These are phyloP conservation scores for Aspergillus uvarum DNA, from an alignment of 2,329 filamentous ascomycete species.

Conservation along the genomic window DNA sequence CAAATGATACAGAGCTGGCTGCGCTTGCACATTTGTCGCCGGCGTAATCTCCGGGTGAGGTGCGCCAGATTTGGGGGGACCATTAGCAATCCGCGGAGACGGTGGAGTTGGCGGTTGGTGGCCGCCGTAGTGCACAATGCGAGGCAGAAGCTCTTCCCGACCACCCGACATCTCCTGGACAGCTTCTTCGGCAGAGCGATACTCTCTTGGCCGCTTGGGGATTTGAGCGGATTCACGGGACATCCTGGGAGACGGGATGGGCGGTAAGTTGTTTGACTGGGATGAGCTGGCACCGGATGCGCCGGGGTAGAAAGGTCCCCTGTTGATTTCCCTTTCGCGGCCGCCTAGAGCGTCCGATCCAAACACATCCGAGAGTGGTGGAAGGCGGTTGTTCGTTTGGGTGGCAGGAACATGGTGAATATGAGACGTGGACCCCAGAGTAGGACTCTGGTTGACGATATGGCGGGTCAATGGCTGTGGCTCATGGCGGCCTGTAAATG, in stretches of 20 bases:
- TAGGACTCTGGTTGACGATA: conserved; percentile 76
- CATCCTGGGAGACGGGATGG: conserved; percentile 76
- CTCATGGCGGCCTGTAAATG: conserved; percentile 87
- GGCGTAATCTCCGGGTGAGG: conserved; percentile 50
- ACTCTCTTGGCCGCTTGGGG: conserved; percentile 71
- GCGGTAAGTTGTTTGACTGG: conserved; percentile 64
- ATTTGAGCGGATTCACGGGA: conserved; percentile 55
- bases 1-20: conserved; percentile 35
- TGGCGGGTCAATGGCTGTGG: conserved; percentile 74
- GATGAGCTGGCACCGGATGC: conserved; percentile 63
- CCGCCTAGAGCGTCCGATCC: conserved; percentile 67
- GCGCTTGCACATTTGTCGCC: conserved; percentile 64
- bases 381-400: conserved; percentile 87
- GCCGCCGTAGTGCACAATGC: conserved; percentile 91
- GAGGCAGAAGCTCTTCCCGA: conserved; percentile 87
- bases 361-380: conserved; percentile 93
- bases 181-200: conserved; percentile 92
- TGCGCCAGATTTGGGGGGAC: conserved; percentile 30
- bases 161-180: conserved; percentile 87
- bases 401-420: conserved; percentile 86
- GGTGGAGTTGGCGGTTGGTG: conserved; percentile 92
- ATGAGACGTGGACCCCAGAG: conserved; percentile 78
- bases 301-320: conserved; percentile 48
- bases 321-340: conserved; percentile 37
- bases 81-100: conserved; percentile 55